Evolutionary conservation across 768 basidiomycete genomes (phyloP).

Genomic region (Xerocomellus chrysenteron): DNA sequence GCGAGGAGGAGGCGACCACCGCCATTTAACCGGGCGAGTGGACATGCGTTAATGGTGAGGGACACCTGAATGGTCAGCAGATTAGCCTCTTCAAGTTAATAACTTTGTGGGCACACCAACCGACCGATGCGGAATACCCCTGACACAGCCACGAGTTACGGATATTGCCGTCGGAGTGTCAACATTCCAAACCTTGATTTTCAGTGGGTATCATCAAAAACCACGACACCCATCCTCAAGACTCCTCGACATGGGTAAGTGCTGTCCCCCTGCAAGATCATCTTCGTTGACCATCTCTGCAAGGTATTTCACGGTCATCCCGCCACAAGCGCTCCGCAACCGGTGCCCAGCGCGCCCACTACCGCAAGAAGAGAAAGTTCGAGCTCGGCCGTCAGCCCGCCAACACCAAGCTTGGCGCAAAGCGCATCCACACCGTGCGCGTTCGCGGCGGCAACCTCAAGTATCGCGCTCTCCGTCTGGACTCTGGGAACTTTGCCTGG

Average conservation of each 20-base stretch:
- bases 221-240: slow-evolving; percentile 59
- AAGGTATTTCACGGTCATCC: slow-evolving; percentile 96
- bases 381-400: slow-evolving; percentile 99
- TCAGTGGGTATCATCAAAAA: slow-evolving; percentile 53
- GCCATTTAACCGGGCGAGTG: slow-evolving; percentile 20
- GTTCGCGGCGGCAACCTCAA: slow-evolving; percentile 95
- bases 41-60: slow-evolving; percentile 26
- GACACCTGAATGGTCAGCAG: background rate
- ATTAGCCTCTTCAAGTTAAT: too few relatives aligned
- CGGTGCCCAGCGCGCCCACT: slow-evolving; percentile 89
- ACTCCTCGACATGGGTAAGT: slow-evolving; percentile 75
- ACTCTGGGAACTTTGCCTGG: slow-evolving; percentile 98
- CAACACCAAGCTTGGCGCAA: slow-evolving; percentile 93
- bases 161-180: slow-evolving; percentile 29
- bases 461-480: slow-evolving; percentile 94
- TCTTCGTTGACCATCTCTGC: slow-evolving; percentile 9
- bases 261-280: slow-evolving; percentile 26
- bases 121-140: background rate
- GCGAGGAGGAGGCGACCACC: slow-evolving; percentile 19
- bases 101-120: too few relatives aligned
- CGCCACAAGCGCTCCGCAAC: slow-evolving; percentile 96
- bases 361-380: slow-evolving; percentile 99
- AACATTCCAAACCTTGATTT: slow-evolving; percentile 38
- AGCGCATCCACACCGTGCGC: slow-evolving; percentile 94
- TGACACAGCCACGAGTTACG: slow-evolving; percentile 23